A percentile compares a stretch with the other conserved stretches of the same genome.
These are phyloP conservation scores for Puccinia novopanici DNA, from an alignment of 1,284 basidiomycete species.

Conservation along the genomic window DNA sequence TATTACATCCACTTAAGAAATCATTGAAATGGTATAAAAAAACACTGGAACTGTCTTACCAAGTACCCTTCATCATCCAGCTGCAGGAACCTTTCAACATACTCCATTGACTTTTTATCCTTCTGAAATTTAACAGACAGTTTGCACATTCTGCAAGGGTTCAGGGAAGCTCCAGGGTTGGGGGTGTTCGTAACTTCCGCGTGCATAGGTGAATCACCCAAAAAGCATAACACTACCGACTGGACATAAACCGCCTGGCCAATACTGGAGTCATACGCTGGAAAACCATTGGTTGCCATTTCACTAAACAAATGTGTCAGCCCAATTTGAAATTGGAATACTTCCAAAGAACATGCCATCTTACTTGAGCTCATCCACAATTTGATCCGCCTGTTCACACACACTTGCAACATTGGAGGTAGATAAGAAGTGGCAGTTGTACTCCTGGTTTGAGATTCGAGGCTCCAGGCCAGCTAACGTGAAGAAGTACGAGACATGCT, in stretches of 20 bases:
- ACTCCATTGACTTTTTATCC: not conserved
- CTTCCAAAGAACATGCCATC: too few species aligned
- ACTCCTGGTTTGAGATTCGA: too few species aligned
- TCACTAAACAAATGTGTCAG: slow-evolving; percentile 3
- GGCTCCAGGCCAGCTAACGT: too few species aligned
- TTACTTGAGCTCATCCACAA: slow-evolving; percentile 15
- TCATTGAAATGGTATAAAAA: too few species aligned
- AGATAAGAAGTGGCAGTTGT: slow-evolving; percentile 6
- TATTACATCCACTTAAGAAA: too few species aligned
- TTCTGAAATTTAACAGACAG: not conserved
- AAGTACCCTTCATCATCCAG: not conserved
- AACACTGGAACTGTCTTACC: too few species aligned
- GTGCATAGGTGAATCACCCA: slow-evolving; percentile 11
- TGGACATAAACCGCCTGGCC: not conserved
- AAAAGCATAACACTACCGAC: not conserved
- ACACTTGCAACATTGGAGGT: not conserved
- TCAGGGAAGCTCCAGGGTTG: not conserved
- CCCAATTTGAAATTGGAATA: too few species aligned
- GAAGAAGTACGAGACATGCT: too few species aligned
- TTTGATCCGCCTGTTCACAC: not conserved
- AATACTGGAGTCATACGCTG: not conserved
- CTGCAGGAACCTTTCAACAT: not conserved
- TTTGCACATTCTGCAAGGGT: not conserved
- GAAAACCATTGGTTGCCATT: not conserved
- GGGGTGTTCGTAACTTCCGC: not conserved